Conservation (phyloP, 1,139 yeast species). For the Maudiozyma humilis region DNA sequence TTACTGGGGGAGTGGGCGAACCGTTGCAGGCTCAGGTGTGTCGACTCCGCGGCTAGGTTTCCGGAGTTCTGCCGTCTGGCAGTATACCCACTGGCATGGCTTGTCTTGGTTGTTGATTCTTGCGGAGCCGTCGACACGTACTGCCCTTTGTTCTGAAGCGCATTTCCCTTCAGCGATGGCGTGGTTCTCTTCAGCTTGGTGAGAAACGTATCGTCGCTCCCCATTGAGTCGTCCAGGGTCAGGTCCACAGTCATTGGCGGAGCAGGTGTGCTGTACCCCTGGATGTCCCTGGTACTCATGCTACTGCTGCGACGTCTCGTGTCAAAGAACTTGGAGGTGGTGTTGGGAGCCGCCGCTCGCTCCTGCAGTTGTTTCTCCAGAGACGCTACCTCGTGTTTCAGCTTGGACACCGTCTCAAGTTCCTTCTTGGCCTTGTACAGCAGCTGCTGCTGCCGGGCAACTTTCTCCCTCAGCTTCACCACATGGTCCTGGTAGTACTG, state of each 20-base stretch:
- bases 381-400: slow-evolving; percentile 14
- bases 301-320: neutral
- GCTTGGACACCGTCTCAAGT: slow-evolving; percentile 17
- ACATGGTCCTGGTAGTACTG: slow-evolving; percentile 20
- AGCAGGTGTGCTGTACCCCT: slow-evolving; percentile 6
- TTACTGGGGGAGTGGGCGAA: slow-evolving; percentile 4
- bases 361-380: slow-evolving; percentile 11
- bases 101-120: too few relatives aligned
- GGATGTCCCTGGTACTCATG: neutral
- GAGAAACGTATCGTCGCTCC: slow-evolving; percentile 12
- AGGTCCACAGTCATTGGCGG: slow-evolving; percentile 23
- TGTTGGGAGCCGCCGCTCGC: neutral
- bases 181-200: slow-evolving; percentile 16
- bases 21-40: slow-evolving; percentile 6
- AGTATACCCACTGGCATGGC: too few relatives aligned
- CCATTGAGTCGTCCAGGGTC: slow-evolving; percentile 16
- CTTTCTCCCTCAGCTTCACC: slow-evolving; percentile 19
- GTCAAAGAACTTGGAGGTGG: slow-evolving; percentile 1
- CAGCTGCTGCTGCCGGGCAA: slow-evolving; percentile 22
- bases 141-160: neutral
- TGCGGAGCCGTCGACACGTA: neutral
- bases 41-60: slow-evolving; percentile 13
- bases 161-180: slow-evolving; percentile 9
- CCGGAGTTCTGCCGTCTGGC: too few relatives aligned
- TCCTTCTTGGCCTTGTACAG: slow-evolving; percentile 21